Base-by-base conservation (phyloP, 2,329 filamentous ascomycete genomes). In the Golovinomyces cichoracearum region DNA sequence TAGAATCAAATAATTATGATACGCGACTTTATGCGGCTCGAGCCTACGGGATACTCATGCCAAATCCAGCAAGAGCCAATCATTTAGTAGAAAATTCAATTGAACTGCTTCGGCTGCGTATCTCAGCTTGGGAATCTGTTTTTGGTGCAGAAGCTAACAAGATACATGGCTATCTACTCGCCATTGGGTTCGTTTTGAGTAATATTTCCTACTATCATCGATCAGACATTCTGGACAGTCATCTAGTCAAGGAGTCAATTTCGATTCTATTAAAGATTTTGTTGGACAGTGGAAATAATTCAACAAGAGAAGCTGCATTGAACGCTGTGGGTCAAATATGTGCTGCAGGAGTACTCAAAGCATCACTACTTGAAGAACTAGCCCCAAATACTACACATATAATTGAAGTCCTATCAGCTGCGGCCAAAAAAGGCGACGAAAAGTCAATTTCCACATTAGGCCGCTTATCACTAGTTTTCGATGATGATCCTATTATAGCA, bases 401-500 rank as follows among this genome's bases (percentile, higher is more conserved):
- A 13, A 67, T 78, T 22, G 69, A 78, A 17, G 72, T 74, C 5
- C 65, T 94, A 0, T 68, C 73, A 5, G 66, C 70, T 0, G 73
- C 79, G 51, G 79, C 83, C 9, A 90, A 85, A 59, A 76, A 80
- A 50, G 81, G 84, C 7, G 82, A 83, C 50, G 86, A 92, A 57
- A 77, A 72, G 50, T 81, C 88, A 0, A 88, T 94, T 46, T 63
- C 73, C n/a, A 76, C 83, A 2, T 67, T 95, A 4, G 90, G 90
- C 0, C 72, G 81, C 45, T 65, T 95, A 2, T 76, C 80, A 0
- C 72, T 83, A 48, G 72, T 79, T 1, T 62, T 76, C 2, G 63
- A 67, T 12, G 65, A 71, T 29, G 62, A 67, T 37, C 55, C 58
- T 0, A 53, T 60, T 3, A 56, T 57, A 1, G 59, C 63, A 1